Evolutionary conservation across 345 rosid species (phyloP).

Genomic region (Melastoma malabathricum): DNA sequence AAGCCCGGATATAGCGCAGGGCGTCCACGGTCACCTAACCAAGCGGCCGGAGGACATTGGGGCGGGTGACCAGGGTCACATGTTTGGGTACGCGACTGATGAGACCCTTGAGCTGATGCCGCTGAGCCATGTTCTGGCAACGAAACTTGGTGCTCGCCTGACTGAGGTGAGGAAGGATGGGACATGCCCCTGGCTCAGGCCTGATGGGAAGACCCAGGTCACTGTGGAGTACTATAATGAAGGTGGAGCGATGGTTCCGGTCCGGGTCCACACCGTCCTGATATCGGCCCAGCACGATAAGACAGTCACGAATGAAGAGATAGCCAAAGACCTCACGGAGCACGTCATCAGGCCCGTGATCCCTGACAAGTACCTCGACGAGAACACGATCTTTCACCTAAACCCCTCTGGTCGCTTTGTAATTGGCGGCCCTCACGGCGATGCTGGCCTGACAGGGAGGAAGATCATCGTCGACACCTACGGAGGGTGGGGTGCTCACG

Average conservation of each 20-base stretch:
- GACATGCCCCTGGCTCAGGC: constrained; percentile 11
- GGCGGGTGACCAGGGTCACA: constrained; percentile 12
- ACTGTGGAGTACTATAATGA: constrained; percentile 10
- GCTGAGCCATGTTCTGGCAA: constrained; percentile 11
- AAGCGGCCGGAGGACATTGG: constrained; percentile 13
- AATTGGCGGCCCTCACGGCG: constrained; percentile 12
- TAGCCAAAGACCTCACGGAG: constrained; percentile 11
- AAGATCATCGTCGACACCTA: constrained; percentile 23
- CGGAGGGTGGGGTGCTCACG: constrained; percentile 20
- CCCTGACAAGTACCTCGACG: constrained; percentile 12
- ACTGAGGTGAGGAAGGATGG: constrained; percentile 12
- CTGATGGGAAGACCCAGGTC: constrained; percentile 14
- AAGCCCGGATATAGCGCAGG: constrained; percentile 13
- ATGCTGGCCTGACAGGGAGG: constrained; percentile 11
- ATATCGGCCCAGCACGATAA: constrained; percentile 12
- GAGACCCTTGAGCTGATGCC: constrained; percentile 14
- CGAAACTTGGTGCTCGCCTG: constrained; percentile 11
- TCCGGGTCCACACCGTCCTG: constrained; percentile 10
- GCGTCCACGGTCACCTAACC: constrained; percentile 11
- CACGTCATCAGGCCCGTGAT: constrained; percentile 11
- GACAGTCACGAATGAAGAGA: constrained; percentile 10
- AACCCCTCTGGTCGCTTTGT: constrained; percentile 13
- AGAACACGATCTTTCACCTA: constrained; percentile 13
- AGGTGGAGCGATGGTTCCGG: constrained; percentile 12
- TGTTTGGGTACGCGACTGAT: constrained; percentile 14